Percentiles rank a stretch among this genome's conserved stretches.
These are phyloP conservation scores for Dothistroma pini DNA, from an alignment of 2,329 filamentous ascomycete genomes.

Conservation along the genomic window DNA sequence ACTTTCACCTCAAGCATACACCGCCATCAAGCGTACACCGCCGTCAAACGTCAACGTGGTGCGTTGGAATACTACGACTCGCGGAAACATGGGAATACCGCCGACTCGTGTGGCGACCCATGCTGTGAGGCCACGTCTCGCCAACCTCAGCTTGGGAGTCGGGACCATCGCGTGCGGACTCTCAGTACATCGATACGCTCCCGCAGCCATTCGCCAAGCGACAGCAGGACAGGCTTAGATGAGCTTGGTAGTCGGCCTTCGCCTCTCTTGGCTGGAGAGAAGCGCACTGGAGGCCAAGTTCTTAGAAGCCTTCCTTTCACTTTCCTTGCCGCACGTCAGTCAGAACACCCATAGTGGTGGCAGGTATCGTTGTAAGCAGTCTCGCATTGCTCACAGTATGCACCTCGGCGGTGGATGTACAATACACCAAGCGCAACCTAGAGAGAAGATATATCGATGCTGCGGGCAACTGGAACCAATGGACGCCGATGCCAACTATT, in stretches of 20 bases:
- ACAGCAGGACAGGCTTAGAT: not conserved
- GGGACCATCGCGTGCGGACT: not conserved
- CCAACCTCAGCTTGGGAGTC: not conserved
- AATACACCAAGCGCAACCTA: slow-evolving; percentile 21
- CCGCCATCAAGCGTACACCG: no score
- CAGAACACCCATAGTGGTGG: not conserved
- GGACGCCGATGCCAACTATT: slow-evolving; percentile 24
- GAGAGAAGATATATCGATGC: slow-evolving; percentile 24
- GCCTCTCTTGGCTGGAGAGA: not conserved
- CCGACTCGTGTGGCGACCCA: not conserved
- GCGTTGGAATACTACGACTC: no score
- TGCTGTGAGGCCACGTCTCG: not conserved
- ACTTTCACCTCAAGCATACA: no score
- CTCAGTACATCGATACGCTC: not conserved
- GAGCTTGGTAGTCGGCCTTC: not conserved
- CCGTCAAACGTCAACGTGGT: no score
- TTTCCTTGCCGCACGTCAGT: not conserved
- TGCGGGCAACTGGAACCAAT: slow-evolving; percentile 26
- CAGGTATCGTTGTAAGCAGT: not conserved
- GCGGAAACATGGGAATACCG: no score
- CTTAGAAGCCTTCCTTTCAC: not conserved
- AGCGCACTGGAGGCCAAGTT: not conserved
- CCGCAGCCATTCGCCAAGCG: not conserved
- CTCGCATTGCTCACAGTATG: not conserved
- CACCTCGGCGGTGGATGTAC: slow-evolving; percentile 21